Conservation (phyloP, 148 eudicot species). For the Dianthus caryophyllus region DNA sequence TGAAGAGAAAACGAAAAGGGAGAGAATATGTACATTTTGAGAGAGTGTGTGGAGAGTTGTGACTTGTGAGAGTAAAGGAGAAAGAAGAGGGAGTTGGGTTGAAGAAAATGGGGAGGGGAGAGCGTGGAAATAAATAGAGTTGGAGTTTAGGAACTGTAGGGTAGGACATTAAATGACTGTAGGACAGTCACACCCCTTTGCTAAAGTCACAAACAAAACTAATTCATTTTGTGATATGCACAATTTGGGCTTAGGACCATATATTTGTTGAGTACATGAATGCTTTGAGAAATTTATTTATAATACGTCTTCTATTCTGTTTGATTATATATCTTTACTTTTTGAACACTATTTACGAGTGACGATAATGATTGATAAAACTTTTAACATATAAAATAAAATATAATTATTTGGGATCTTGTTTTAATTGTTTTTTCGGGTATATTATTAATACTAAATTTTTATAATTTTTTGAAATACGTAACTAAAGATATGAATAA, state of each 20-base stretch:
- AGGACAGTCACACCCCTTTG: not conserved
- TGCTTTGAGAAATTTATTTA: too few relatives aligned
- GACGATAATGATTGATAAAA: too few relatives aligned
- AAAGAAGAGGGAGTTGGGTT: slow-evolving; percentile 15
- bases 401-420: too few relatives aligned
- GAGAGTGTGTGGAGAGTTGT: not conserved
- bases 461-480: too few relatives aligned
- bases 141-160: slow-evolving; percentile 4
- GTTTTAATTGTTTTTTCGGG: too few relatives aligned
- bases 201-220: not conserved
- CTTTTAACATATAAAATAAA: too few relatives aligned
- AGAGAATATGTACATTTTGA: slow-evolving; percentile 20
- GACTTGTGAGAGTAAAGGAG: slow-evolving; percentile 3
- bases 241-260: slow-evolving; percentile 7
- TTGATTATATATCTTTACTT: too few relatives aligned
- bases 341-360: too few relatives aligned
- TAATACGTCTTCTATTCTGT: too few relatives aligned
- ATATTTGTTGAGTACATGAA: not conserved
- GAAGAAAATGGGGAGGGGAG: slow-evolving; percentile 12
- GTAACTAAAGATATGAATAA: too few relatives aligned
- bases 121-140: slow-evolving; percentile 38
- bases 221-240: slow-evolving; percentile 1
- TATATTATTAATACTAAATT: too few relatives aligned
- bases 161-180: not conserved
- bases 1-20: not conserved